phyloP scores from a whole-genome alignment of 1,284 basidiomycete species.

The Tylopilus sp. region DNA sequence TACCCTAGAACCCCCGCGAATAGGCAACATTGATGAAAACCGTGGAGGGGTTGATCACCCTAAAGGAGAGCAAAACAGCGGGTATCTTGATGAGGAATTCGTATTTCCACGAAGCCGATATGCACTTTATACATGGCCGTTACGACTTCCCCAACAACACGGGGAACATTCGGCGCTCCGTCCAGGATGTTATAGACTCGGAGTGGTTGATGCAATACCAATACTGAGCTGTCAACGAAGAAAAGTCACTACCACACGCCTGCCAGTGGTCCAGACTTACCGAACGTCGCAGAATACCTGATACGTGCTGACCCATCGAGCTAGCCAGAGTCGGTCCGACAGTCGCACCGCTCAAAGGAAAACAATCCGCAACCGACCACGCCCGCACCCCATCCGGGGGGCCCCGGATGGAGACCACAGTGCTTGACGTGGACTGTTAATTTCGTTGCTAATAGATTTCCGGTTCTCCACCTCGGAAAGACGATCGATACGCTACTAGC shows the following conservation, averaged over 20 bases:
- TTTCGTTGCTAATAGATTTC: neutral
- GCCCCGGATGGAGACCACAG: neutral
- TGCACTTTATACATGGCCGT: neutral
- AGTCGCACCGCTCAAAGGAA: neutral
- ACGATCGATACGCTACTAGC: neutral
- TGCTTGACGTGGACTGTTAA: neutral
- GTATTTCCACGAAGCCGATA: neutral
- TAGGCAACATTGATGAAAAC: neutral
- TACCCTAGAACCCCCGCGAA: slow-evolving; percentile 1
- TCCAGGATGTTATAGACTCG: neutral
- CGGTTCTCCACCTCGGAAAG: neutral
- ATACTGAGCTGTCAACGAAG: too few relatives aligned
- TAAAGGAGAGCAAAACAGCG: neutral
- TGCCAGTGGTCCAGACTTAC: slow-evolving; percentile 1
- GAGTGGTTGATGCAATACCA: slow-evolving; percentile 1
- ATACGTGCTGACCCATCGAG: neutral
- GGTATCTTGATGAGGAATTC: slow-evolving; percentile 8
- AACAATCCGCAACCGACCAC: slow-evolving; percentile 1
- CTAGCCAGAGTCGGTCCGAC: neutral
- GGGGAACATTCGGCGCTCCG: slow-evolving; percentile 4
- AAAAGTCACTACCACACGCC: too few relatives aligned
- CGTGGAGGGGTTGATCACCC: neutral
- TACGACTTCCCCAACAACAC: neutral
- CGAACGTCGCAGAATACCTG: slow-evolving; percentile 2
- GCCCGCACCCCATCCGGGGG: slow-evolving; percentile 6